phyloP scores from a whole-genome alignment of 192 early-diverging fungal genomes.

The Pilaira anomala region DNA sequence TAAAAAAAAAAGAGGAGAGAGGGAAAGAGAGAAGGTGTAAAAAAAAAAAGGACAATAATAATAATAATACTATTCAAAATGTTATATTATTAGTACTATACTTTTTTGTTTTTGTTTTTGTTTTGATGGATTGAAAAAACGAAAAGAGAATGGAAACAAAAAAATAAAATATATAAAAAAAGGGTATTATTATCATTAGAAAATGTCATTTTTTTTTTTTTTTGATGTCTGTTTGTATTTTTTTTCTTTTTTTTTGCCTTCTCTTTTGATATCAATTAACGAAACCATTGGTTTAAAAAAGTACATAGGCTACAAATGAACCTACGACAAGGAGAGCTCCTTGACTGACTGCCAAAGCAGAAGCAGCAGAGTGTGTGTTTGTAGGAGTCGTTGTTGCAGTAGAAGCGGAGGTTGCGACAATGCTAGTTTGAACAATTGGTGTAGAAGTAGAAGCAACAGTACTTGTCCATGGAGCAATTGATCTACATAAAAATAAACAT shows the following conservation, averaged over 20 bases:
- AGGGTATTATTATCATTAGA: conserved; percentile 2
- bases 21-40: not conserved
- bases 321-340: conserved; percentile 5
- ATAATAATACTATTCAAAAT: not conserved
- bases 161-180: not conserved
- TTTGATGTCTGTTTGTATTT: not conserved
- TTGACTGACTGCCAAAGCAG: conserved; percentile 9
- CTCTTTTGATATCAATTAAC: not conserved
- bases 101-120: too few species aligned
- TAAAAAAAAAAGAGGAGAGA: not conserved
- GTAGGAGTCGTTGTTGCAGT: conserved; percentile 9
- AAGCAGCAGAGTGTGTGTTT: conserved; percentile 13
- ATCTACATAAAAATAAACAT: not conserved
- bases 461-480: conserved; percentile 18
- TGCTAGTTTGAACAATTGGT: conserved; percentile 15
- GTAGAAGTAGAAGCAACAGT: conserved; percentile 4
- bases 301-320: conserved; percentile 2
- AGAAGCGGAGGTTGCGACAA: not conserved
- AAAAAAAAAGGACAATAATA: not conserved
- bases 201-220: conserved; percentile 3
- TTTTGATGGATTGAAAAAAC: too few species aligned
- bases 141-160: not conserved
- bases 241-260: not conserved
- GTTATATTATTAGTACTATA: too few species aligned
- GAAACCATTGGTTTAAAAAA: not conserved